Conservation (phyloP, 306 rosid species). For the Bauhinia variegata region DNA sequence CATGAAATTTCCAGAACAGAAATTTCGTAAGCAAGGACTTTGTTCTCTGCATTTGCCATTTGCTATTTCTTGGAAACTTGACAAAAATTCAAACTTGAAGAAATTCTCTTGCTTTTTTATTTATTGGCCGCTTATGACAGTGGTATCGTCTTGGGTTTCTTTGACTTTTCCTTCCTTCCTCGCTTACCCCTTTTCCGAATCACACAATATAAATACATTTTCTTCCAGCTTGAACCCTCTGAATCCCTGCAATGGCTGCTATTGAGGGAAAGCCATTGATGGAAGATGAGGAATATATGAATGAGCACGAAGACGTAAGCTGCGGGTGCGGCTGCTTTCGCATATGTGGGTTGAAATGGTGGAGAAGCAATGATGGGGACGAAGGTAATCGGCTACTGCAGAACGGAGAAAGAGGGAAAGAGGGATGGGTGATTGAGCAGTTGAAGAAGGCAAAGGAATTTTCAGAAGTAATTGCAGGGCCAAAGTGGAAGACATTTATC, state of each 20-base stretch:
- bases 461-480: slow-evolving; percentile 69
- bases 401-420: slow-evolving; percentile 29
- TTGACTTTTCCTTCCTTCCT: slow-evolving; percentile 40
- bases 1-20: too few species aligned
- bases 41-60: too few species aligned
- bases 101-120: slow-evolving; percentile 22
- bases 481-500: slow-evolving; percentile 74
- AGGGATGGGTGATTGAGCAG: slow-evolving; percentile 53
- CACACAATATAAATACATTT: background rate
- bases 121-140: too few species aligned
- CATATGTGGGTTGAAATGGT: slow-evolving; percentile 36
- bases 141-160: slow-evolving; percentile 37
- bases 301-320: slow-evolving; percentile 38
- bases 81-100: slow-evolving; percentile 23
- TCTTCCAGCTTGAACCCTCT: background rate
- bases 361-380: slow-evolving; percentile 19
- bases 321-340: slow-evolving; percentile 62
- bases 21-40: too few species aligned
- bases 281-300: slow-evolving; percentile 34
- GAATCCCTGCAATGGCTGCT: slow-evolving; percentile 39
- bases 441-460: slow-evolving; percentile 53
- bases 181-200: slow-evolving; percentile 12
- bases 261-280: slow-evolving; percentile 43
- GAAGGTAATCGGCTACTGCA: too few species aligned
- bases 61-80: slow-evolving; percentile 36